Base-by-base conservation (phyloP, 2,329 filamentous ascomycete genomes). In the Sphaerulina vaccinii region DNA sequence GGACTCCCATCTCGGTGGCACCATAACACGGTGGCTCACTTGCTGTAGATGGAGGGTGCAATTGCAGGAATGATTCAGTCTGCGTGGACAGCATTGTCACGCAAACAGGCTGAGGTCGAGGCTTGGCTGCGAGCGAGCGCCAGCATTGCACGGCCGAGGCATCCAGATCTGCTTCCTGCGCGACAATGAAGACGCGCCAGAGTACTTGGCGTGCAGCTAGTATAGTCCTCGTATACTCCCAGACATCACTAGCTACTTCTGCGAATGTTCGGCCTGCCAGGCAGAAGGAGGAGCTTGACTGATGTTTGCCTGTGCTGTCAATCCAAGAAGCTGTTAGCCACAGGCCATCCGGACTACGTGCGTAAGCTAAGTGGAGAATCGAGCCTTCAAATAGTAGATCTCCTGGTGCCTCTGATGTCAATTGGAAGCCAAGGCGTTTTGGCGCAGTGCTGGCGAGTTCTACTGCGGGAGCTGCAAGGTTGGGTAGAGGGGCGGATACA, bases 271-370 rank as follows among this genome's bases (percentile, higher is more conserved):
- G 82, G 78, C 13, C 82, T 75, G 38, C 66, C 2, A 92, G 73
- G 61, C 86, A 88, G 68, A 90, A 92, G 0, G 87, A 86, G 0
- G 84, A 80, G 13, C 80, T 87, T 59, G 84, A 82, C 66, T 91
- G 87, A 55, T 87, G 82, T 53, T 81, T 82, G 1, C 89, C 89
- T 21, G 81, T 80, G 59, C 84, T 88, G 65, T 95, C 88, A 1
- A 85, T 88, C 89, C 89, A 95, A 0, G 86, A 86, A 5, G 83
- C 86, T 10, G 85, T 86, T 32, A 93, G 73, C 90, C 90, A 95
- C 7, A 84, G 76, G 16, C 86, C 82, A 66, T 92, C 87, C 9
- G 85, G 75, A 63, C 87, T 91, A 49, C 84, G 79, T 1, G 86
- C 82, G 63, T 95, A 95, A 1, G 86, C 87, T 38, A 95, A 74